Evolutionary conservation across 2,329 filamentous ascomycete genomes (phyloP).

Genomic region (Juglanconis oblonga): DNA sequence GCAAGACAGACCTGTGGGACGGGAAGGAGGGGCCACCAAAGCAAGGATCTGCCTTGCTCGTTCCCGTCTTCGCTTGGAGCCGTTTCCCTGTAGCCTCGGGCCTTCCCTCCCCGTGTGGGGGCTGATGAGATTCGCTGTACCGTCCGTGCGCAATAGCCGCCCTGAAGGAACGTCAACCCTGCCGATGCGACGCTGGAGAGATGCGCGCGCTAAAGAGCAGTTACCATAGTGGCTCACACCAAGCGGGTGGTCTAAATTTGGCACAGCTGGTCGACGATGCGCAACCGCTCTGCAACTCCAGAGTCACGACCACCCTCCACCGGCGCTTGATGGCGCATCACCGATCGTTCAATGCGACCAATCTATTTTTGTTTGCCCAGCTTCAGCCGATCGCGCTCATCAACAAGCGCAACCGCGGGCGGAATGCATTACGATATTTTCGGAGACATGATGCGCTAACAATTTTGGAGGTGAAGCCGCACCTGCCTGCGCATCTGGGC

Average conservation of each 20-base stretch:
- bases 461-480: conserved; percentile 1
- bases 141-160: conserved; percentile 2
- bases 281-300: neutral
- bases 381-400: neutral
- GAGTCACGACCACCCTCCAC: conserved; percentile 5
- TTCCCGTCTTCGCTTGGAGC: neutral
- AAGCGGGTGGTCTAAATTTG: conserved; percentile 15
- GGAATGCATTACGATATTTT: neutral
- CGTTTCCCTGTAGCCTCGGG: neutral
- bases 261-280: neutral
- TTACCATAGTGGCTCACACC: neutral
- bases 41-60: neutral
- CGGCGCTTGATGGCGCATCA: conserved; percentile 12
- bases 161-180: neutral
- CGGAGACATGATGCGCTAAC: conserved; percentile 7
- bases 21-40: conserved; percentile 11
- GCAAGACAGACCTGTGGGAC: conserved; percentile 7
- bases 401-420: conserved; percentile 10
- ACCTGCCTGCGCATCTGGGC: neutral
- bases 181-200: neutral
- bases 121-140: neutral
- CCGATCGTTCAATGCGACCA: conserved; percentile 4
- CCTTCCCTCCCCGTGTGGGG: neutral
- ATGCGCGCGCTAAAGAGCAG: conserved; percentile 1
- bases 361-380: conserved; percentile 8